These are phyloP conservation scores for Zygoascus sp. DNA, from an alignment of 1,139 yeast species.

Conservation along the genomic window DNA sequence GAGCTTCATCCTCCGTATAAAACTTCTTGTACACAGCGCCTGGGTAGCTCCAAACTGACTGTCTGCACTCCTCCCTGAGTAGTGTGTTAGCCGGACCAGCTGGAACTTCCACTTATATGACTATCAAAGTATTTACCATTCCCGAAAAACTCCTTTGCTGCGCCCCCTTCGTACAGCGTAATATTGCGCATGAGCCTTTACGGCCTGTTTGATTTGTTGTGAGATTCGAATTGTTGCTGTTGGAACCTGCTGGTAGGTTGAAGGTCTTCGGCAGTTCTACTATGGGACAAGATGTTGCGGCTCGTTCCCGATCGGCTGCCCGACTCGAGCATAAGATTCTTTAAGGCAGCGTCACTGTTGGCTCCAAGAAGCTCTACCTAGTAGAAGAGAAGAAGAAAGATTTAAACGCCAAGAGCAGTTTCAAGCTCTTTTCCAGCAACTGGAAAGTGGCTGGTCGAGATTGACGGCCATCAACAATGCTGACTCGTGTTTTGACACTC, in stretches of 20 bases:
- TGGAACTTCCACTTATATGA: too few species aligned
- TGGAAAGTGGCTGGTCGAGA: neutral
- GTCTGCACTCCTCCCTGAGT: slow-evolving; percentile 16
- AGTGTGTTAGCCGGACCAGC: neutral
- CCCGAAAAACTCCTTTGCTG: slow-evolving; percentile 45
- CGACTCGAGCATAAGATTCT: too few species aligned
- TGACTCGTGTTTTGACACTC: too few species aligned
- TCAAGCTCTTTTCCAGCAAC: too few species aligned
- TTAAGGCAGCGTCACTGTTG: too few species aligned
- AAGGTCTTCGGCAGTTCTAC: neutral
- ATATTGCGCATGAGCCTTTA: slow-evolving; percentile 20
- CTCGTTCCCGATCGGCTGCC: neutral
- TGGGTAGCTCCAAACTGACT: slow-evolving; percentile 47
- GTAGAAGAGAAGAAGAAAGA: neutral
- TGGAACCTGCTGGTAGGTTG: neutral
- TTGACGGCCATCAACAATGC: too few species aligned
- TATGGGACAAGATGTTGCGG: neutral
- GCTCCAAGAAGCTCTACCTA: neutral
- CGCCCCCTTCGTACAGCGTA: slow-evolving; percentile 64
- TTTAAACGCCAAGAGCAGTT: neutral
- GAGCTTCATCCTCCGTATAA: slow-evolving; percentile 43
- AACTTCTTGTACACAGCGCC: slow-evolving; percentile 59
- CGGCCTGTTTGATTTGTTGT: neutral
- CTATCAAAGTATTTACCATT: slow-evolving; percentile 43
- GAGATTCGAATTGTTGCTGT: neutral